Evolutionary conservation across 805 yeast species (phyloP).

Genomic region (Ogataea nakhonphanomensis): DNA sequence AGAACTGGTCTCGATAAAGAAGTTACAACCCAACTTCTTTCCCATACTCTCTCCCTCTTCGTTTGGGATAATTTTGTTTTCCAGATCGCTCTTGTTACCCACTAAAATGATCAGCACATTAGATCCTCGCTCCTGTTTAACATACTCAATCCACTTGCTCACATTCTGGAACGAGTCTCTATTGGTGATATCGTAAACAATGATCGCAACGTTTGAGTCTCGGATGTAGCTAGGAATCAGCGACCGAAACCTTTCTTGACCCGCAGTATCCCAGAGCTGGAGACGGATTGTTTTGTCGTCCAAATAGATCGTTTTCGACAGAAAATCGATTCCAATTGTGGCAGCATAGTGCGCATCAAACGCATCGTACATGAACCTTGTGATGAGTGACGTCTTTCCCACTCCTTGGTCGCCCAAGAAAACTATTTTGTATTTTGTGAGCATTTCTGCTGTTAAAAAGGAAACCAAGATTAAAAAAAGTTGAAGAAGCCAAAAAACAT

Average conservation of each 20-base stretch:
- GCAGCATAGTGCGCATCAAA: constrained; percentile 96
- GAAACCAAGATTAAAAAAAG: constrained; percentile 1
- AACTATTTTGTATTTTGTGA: constrained; percentile 80
- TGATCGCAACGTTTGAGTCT: constrained; percentile 95
- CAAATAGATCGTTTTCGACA: constrained; percentile 88
- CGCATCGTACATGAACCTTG: constrained; percentile 97
- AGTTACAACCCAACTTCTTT: constrained; percentile 65
- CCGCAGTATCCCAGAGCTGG: constrained; percentile 97
- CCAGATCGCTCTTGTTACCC: constrained; percentile 88
- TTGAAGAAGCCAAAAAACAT: neutral
- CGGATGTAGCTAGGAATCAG: constrained; percentile 93
- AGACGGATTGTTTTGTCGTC: constrained; percentile 94
- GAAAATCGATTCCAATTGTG: constrained; percentile 93
- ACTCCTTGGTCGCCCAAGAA: constrained; percentile 97
- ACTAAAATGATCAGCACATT: constrained; percentile 88
- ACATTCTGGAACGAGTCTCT: constrained; percentile 80
- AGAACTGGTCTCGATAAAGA: constrained; percentile 90
- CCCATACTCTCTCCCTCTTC: constrained; percentile 85
- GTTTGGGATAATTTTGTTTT: constrained; percentile 73
- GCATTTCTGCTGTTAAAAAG: constrained; percentile 26
- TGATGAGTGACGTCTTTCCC: constrained; percentile 92
- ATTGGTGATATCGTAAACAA: constrained; percentile 90
- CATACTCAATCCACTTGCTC: constrained; percentile 92
- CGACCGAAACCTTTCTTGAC: constrained; percentile 93
- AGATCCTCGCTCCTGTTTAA: constrained; percentile 84